Evolutionary conservation across 129 eudicot species (phyloP).

Genomic region (Erigeron canadensis): DNA sequence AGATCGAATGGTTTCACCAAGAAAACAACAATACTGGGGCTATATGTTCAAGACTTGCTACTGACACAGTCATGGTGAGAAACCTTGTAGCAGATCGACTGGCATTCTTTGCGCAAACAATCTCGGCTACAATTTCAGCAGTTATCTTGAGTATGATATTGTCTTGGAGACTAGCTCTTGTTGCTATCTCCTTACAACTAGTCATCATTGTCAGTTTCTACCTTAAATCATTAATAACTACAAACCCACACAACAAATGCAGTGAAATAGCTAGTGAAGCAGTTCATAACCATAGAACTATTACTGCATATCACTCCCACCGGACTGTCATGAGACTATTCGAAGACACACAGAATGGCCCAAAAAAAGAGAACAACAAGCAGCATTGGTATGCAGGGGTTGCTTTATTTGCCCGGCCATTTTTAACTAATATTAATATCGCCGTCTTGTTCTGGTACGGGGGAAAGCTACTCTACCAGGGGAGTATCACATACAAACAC

Average conservation of each 20-base stretch:
- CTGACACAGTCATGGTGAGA: conserved; percentile 58
- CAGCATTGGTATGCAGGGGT: conserved; percentile 70
- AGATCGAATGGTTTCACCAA: conserved; percentile 73
- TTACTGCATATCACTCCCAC: conserved; percentile 76
- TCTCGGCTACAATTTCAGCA: conserved; percentile 31
- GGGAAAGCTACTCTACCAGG: conserved; percentile 63
- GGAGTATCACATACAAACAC: conserved; percentile 45
- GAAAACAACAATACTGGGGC: conserved; percentile 79
- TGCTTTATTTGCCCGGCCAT: conserved; percentile 58
- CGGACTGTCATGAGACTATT: conserved; percentile 50
- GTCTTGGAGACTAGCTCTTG: conserved; percentile 69
- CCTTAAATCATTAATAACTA: conserved; percentile 53
- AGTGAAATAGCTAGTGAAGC: conserved; percentile 81
- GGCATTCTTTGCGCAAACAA: conserved; percentile 63
- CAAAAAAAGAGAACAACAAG: conserved; percentile 47
- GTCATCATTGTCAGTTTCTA: conserved; percentile 58
- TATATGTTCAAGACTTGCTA: conserved; percentile 61
- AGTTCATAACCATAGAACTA: conserved; percentile 78
- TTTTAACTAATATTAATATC: conserved; percentile 60
- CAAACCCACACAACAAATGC: conserved; percentile 68
- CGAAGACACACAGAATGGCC: conserved; percentile 46
- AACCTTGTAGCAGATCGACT: conserved; percentile 75
- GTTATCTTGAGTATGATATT: conserved; percentile 54
- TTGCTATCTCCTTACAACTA: conserved; percentile 66
- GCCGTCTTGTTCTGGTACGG: conserved; percentile 67